Percentiles rank a stretch among this genome's conserved stretches.
phyloP scores from a whole-genome alignment of 116 monocot genomes.

The Zostera marina region DNA sequence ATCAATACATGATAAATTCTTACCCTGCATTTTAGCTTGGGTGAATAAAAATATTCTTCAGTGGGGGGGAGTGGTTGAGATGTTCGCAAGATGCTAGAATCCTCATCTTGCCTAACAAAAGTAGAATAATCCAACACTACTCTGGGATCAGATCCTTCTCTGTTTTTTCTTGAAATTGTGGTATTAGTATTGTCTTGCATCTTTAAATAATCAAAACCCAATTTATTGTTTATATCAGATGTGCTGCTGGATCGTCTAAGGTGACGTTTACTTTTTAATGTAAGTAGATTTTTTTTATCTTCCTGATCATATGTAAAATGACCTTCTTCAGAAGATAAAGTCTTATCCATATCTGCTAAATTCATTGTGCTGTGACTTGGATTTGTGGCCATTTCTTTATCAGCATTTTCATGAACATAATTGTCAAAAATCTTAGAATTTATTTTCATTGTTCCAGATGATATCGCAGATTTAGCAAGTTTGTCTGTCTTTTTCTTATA shows the following conservation, averaged over 20 bases:
- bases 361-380: constrained; percentile 7
- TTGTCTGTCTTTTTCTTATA: constrained; percentile 69
- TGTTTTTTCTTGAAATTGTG: constrained; percentile 10
- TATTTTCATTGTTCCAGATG: constrained; percentile 13
- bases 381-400: constrained; percentile 24
- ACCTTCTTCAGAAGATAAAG: constrained; percentile 12
- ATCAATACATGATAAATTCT: constrained; percentile 9
- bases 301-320: constrained; percentile 13
- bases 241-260: constrained; percentile 73
- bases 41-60: constrained; percentile 39
- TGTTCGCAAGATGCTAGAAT: neutral
- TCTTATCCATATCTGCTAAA: constrained; percentile 22
- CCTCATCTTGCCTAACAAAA: constrained; percentile 19
- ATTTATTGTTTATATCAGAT: constrained; percentile 10
- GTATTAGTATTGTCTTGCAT: constrained; percentile 25
- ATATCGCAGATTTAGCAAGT: constrained; percentile 18
- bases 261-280: constrained; percentile 14
- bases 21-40: constrained; percentile 79
- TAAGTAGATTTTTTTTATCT: constrained; percentile 10
- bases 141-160: constrained; percentile 18
- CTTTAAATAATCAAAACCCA: constrained; percentile 1
- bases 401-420: constrained; percentile 11
- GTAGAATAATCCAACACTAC: constrained; percentile 9
- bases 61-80: constrained; percentile 15
- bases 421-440: constrained; percentile 12